Evolutionary conservation across 2,329 filamentous ascomycete genomes (phyloP).

Genomic region (Monilinia polystroma): DNA sequence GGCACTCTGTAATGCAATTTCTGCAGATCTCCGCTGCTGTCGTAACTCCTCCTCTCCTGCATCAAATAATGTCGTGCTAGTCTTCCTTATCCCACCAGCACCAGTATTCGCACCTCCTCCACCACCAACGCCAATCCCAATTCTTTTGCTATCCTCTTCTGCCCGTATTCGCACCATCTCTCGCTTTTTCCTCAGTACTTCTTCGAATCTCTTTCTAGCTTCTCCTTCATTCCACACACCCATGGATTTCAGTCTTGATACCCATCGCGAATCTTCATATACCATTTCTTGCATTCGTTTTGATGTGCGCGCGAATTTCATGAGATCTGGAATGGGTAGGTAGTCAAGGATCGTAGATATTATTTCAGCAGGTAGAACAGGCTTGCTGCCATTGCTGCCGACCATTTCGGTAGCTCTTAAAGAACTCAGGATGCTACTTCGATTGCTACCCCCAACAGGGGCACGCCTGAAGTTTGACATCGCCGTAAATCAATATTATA

Average conservation of each 20-base stretch:
- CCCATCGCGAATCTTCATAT: slow-evolving; percentile 96
- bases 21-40: slow-evolving; percentile 46
- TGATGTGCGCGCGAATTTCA: slow-evolving; percentile 81
- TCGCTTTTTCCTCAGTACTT: slow-evolving; percentile 59
- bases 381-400: slow-evolving; percentile 57
- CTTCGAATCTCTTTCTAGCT: slow-evolving; percentile 77
- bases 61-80: slow-evolving; percentile 69
- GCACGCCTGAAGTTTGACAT: slow-evolving; percentile 49
- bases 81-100: slow-evolving; percentile 37
- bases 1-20: slow-evolving; percentile 32
- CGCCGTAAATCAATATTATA: slow-evolving; percentile 4
- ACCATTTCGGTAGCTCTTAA: slow-evolving; percentile 80
- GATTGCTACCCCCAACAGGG: slow-evolving; percentile 34
- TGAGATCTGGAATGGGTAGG: slow-evolving; percentile 78
- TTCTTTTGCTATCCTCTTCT: slow-evolving; percentile 40
- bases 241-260: slow-evolving; percentile 80
- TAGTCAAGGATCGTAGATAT: slow-evolving; percentile 86
- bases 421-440: slow-evolving; percentile 66
- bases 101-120: slow-evolving; percentile 24
- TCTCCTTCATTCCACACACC: slow-evolving; percentile 89
- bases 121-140: slow-evolving; percentile 36
- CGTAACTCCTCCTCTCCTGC: slow-evolving; percentile 65
- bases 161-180: slow-evolving; percentile 52
- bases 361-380: slow-evolving; percentile 84
- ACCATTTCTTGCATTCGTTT: slow-evolving; percentile 95